Evolutionary conservation across 257 asterid genomes (phyloP).

Genomic region (Solanum appendiculatum): DNA sequence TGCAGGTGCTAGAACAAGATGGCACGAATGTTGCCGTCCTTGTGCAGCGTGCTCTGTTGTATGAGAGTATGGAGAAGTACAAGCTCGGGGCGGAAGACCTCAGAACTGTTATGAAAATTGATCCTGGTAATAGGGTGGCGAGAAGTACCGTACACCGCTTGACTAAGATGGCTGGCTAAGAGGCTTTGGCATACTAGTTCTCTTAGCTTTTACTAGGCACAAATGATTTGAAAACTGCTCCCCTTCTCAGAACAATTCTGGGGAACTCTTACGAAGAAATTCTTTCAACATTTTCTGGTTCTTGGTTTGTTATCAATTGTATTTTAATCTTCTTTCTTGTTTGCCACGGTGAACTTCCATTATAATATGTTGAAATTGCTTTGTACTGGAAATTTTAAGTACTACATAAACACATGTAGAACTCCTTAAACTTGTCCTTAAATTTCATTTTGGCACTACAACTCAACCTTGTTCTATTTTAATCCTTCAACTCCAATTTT

Average conservation of each 20-base stretch:
- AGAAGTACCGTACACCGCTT: slow-evolving; percentile 88
- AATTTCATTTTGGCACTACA: too few species aligned
- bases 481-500: too few species aligned
- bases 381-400: neutral
- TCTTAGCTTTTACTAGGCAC: neutral
- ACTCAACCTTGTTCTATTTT: too few species aligned
- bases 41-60: slow-evolving; percentile 91
- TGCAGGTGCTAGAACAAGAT: slow-evolving; percentile 70
- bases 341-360: neutral
- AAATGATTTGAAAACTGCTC: neutral
- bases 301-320: neutral
- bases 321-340: neutral
- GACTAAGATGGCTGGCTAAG: slow-evolving; percentile 72
- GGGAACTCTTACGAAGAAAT: neutral
- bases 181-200: neutral
- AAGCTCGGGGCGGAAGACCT: slow-evolving; percentile 97
- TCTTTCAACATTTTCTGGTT: neutral
- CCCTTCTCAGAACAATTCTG: neutral
- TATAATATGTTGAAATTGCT: neutral
- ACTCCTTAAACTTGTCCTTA: too few species aligned
- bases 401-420: too few species aligned
- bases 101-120: slow-evolving; percentile 85
- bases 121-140: slow-evolving; percentile 82
- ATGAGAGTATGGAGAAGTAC: slow-evolving; percentile 97
- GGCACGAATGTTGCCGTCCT: slow-evolving; percentile 46